phyloP scores from a whole-genome alignment of 2,329 filamentous ascomycete species.

The Drechslera avenae region DNA sequence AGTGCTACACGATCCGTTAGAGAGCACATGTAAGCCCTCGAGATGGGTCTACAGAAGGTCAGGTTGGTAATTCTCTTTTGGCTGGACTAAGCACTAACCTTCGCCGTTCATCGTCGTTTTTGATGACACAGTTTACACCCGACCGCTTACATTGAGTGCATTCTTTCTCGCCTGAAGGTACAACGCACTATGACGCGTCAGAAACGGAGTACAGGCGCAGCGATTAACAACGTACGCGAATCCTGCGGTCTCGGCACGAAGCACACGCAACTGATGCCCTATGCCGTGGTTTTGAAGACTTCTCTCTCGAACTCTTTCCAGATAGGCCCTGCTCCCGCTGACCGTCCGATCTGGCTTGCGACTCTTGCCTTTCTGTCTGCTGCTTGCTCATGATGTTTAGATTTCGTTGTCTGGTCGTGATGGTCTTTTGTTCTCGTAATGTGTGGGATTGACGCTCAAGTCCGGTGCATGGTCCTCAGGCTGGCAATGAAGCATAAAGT shows the following conservation, averaged over 20 bases:
- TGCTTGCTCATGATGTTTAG: conserved; percentile 20
- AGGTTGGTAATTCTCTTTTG: not conserved
- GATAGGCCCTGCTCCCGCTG: conserved; percentile 18
- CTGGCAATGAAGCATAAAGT: not conserved
- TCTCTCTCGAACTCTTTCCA: conserved; percentile 25
- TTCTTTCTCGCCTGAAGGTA: conserved; percentile 57
- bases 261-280: conserved; percentile 62
- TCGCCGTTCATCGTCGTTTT: conserved; percentile 62
- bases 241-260: conserved; percentile 56
- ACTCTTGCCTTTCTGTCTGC: conserved; percentile 21
- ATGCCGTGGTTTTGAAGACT: conserved; percentile 42
- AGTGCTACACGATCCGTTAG: conserved; percentile 60
- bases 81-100: conserved; percentile 44
- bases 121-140: conserved; percentile 60
- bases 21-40: conserved; percentile 63
- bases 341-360: conserved; percentile 17
- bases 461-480: not conserved
- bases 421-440: conserved; percentile 13
- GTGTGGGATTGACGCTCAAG: not conserved
- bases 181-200: conserved; percentile 54
- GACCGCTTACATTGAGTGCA: conserved; percentile 61
- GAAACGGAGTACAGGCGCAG: conserved; percentile 23
- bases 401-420: conserved; percentile 15
- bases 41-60: conserved; percentile 55
- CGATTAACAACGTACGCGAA: conserved; percentile 40